Conservation (phyloP, 495 filamentous ascomycete genomes). For the Lindgomyces ingoldianus region DNA sequence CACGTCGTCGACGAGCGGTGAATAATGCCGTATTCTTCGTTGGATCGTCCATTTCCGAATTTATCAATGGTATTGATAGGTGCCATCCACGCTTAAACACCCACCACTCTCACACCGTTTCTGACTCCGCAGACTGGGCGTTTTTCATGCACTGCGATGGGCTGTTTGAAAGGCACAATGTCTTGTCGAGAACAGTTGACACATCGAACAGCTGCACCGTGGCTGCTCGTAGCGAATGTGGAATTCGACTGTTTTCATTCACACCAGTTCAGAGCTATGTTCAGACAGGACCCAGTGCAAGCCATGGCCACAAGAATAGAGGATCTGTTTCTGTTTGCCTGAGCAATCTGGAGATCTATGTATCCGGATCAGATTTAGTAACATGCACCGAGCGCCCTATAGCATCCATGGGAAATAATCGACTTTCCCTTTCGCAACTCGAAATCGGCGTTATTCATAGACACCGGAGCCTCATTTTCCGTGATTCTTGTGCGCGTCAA, state of each 20-base stretch:
- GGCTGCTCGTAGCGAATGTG: neutral
- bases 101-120: too few species aligned
- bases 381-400: constrained; percentile 20
- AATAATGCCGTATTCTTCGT: neutral
- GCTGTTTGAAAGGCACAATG: neutral
- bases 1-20: neutral
- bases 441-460: constrained; percentile 12
- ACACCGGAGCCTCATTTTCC: constrained; percentile 11
- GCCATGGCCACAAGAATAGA: constrained; percentile 3
- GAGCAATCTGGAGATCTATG: constrained; percentile 20
- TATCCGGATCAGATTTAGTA: constrained; percentile 25
- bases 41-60: neutral
- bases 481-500: constrained; percentile 63
- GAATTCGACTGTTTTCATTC: too few species aligned
- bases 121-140: neutral
- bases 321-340: constrained; percentile 10
- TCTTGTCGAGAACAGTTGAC: neutral
- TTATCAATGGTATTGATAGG: neutral
- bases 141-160: neutral
- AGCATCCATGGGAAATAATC: constrained; percentile 11
- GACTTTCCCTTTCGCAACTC: neutral
- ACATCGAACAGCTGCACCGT: neutral
- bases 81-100: neutral
- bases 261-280: neutral
- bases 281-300: neutral